These are phyloP conservation scores for Neltuma alba DNA, from an alignment of 306 rosid genomes.

Conservation along the genomic window DNA sequence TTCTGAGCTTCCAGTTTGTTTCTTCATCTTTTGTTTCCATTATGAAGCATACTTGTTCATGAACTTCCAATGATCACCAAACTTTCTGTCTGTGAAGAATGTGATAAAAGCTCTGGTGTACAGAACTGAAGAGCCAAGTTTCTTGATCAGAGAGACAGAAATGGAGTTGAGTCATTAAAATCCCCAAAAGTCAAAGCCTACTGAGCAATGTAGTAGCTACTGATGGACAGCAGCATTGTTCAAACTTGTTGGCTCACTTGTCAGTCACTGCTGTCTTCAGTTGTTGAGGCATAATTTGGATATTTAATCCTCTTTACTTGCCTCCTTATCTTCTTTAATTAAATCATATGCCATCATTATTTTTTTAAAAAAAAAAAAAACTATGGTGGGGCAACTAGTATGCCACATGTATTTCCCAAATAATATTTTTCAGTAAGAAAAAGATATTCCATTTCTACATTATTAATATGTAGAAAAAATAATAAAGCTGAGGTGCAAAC, in stretches of 20 bases:
- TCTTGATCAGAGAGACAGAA: background rate
- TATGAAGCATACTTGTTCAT: slow-evolving; percentile 5
- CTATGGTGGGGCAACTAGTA: background rate
- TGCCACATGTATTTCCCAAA: background rate
- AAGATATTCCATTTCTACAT: background rate
- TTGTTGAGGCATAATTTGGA: background rate
- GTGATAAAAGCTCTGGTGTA: background rate
- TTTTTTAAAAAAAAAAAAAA: background rate
- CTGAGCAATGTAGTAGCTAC: background rate
- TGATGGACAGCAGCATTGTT: background rate
- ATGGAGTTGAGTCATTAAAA: slow-evolving; percentile 2
- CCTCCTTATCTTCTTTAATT: background rate
- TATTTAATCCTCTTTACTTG: background rate
- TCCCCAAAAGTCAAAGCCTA: background rate
- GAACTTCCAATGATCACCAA: background rate
- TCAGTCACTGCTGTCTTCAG: background rate
- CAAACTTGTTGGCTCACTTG: background rate
- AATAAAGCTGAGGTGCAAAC: background rate
- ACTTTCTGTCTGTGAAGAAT: background rate
- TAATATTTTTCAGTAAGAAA: background rate
- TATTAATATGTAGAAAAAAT: background rate
- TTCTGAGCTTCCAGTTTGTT: slow-evolving; percentile 32
- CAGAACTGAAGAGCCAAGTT: background rate
- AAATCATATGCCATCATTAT: background rate
- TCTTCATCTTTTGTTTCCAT: background rate